Conservation (phyloP, 2,329 filamentous ascomycete genomes). For the Ophiostoma ulmi region DNA sequence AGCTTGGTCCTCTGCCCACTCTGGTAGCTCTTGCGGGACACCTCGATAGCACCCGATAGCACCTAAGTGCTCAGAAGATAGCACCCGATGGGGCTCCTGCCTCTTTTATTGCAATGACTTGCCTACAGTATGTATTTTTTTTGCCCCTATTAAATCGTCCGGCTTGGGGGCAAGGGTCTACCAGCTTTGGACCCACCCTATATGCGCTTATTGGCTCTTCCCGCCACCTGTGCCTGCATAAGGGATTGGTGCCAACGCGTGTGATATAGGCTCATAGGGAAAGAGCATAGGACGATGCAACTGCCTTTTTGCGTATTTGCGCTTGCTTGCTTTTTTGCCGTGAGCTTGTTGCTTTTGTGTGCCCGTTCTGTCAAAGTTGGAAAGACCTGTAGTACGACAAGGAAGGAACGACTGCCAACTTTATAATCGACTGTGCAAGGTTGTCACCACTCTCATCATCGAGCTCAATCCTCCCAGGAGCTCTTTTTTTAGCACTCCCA, state of each 20-base stretch:
- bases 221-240: slow-evolving; percentile 27
- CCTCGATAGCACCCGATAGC: not conserved
- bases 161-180: slow-evolving; percentile 18
- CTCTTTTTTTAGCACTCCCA: not conserved
- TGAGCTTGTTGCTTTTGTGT: not conserved
- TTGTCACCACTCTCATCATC: not conserved
- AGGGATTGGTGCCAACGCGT: slow-evolving; percentile 16
- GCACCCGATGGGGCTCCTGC: not conserved
- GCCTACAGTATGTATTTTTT: slow-evolving; percentile 15
- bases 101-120: not conserved
- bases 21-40: not conserved
- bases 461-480: not conserved
- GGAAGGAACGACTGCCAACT: not conserved
- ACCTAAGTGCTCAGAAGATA: not conserved
- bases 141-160: slow-evolving; percentile 23
- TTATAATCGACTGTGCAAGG: not conserved
- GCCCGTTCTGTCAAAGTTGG: not conserved
- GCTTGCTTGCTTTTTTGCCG: not conserved
- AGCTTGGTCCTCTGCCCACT: not conserved
- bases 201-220: slow-evolving; percentile 24
- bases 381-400: not conserved
- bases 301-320: not conserved
- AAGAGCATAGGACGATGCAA: slow-evolving; percentile 7
- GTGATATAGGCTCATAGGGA: not conserved
- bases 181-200: slow-evolving; percentile 22